phyloP scores from a whole-genome alignment of 495 filamentous ascomycete genomes.

The Penicillium crystallinum region DNA sequence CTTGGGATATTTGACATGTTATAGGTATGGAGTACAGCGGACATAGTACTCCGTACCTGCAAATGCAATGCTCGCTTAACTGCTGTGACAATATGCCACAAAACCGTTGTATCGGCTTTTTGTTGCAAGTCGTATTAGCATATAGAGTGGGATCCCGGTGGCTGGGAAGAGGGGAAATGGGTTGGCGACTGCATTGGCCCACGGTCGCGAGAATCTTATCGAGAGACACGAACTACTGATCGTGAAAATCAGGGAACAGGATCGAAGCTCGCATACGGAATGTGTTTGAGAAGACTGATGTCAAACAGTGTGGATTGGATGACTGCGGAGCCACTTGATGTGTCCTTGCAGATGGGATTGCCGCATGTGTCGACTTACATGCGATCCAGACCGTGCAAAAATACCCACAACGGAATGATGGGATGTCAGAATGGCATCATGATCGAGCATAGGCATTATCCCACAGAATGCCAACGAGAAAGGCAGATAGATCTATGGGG shows the following conservation, averaged over 20 bases:
- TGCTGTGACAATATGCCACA: too few species aligned
- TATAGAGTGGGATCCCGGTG: too few species aligned
- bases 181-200: neutral
- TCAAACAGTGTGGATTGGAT: neutral
- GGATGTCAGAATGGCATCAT: neutral
- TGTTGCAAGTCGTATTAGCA: too few species aligned
- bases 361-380: conserved; percentile 4
- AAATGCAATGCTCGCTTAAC: too few species aligned
- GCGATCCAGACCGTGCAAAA: conserved; percentile 8
- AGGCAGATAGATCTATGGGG: neutral
- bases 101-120: neutral
- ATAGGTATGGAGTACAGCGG: too few species aligned
- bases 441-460: neutral
- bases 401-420: neutral
- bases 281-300: too few species aligned
- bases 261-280: too few species aligned
- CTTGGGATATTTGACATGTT: too few species aligned
- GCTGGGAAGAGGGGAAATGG: neutral
- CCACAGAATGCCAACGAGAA: neutral
- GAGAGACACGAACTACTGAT: neutral
- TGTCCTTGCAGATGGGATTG: neutral
- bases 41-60: too few species aligned
- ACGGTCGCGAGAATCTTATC: conserved; percentile 1
- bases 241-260: neutral
- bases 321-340: neutral